Percentiles rank a stretch among this genome's conserved stretches.
These are phyloP conservation scores for Dianthus caryophyllus DNA, from an alignment of 148 eudicot species.

Conservation along the genomic window DNA sequence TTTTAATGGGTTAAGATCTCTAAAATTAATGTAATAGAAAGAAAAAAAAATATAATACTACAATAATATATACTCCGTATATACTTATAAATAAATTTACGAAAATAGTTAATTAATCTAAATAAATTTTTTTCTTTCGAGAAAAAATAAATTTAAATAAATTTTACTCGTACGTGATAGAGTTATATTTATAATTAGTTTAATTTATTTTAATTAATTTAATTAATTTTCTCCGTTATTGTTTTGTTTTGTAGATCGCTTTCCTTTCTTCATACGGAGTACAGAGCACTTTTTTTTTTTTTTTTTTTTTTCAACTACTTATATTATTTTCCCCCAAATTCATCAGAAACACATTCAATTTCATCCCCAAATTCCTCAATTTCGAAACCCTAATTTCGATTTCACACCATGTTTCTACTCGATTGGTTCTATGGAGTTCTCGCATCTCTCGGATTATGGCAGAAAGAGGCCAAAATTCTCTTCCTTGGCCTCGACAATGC, in stretches of 20 bases:
- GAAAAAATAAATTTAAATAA: too few relatives aligned
- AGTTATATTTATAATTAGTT: not conserved
- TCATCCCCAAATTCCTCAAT: slow-evolving; percentile 1
- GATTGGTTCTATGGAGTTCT: slow-evolving; percentile 47
- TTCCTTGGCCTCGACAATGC: slow-evolving; percentile 50
- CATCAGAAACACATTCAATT: not conserved
- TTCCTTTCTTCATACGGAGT: not conserved
- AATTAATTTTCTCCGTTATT: too few relatives aligned
- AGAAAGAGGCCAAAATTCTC: slow-evolving; percentile 46
- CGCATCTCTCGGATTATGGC: slow-evolving; percentile 39
- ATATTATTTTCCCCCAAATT: slow-evolving; percentile 2
- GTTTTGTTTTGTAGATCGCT: not conserved
- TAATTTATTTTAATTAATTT: not conserved
- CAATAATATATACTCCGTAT: too few relatives aligned
- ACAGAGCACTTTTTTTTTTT: too few relatives aligned
- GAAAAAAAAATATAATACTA: too few relatives aligned
- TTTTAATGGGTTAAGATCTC: too few relatives aligned
- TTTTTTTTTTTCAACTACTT: too few relatives aligned
- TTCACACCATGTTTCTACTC: slow-evolving; percentile 26
- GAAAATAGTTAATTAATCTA: too few relatives aligned
- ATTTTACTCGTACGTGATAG: too few relatives aligned
- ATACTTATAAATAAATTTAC: too few relatives aligned
- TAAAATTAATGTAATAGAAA: too few relatives aligned
- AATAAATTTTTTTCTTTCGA: too few relatives aligned
- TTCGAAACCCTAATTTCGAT: not conserved